Percentiles rank a stretch among this genome's conserved stretches.
Conservation (phyloP, 176 grass and related monocot species). For the Stipa capillata region DNA sequence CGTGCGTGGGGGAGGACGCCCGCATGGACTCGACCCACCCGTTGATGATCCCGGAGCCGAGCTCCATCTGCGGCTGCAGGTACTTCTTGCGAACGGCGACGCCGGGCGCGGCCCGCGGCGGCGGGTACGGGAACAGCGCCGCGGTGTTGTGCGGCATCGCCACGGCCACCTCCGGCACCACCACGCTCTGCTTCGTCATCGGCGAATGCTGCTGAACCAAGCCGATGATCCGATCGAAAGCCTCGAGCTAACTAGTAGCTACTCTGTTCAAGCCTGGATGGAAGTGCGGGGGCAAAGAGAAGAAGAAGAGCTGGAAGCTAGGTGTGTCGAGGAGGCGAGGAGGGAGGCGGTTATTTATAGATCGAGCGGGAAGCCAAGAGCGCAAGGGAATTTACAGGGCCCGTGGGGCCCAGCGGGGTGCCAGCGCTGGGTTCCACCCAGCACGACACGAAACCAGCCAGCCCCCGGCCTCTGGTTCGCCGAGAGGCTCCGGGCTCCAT, state of each 20-base stretch:
- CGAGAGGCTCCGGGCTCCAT: too few species aligned
- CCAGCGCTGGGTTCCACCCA: not conserved
- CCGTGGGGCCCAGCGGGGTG: too few species aligned
- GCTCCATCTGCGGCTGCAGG: slow-evolving; percentile 39
- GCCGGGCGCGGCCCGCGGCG: slow-evolving; percentile 20
- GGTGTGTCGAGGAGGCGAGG: slow-evolving; percentile 15
- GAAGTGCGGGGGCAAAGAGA: not conserved
- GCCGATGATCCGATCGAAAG: not conserved
- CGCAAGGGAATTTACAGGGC: too few species aligned
- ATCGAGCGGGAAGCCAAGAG: too few species aligned
- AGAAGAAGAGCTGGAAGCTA: not conserved
- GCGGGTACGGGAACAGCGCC: slow-evolving; percentile 45
- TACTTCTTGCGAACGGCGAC: slow-evolving; percentile 41
- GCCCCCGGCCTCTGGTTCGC: too few species aligned
- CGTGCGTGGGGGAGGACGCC: slow-evolving; percentile 81
- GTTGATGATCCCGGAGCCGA: slow-evolving; percentile 2
- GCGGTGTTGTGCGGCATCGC: slow-evolving; percentile 20
- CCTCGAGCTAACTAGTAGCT: not conserved
- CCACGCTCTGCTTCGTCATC: slow-evolving; percentile 82
- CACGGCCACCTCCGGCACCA: slow-evolving; percentile 38
- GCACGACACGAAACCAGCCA: too few species aligned
- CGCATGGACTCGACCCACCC: slow-evolving; percentile 78
- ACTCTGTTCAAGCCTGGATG: not conserved
- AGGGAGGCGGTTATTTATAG: slow-evolving; percentile 24
- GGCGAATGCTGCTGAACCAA: not conserved